phyloP scores from a whole-genome alignment of 2,329 filamentous ascomycete genomes.

The Cercospora canescens region DNA sequence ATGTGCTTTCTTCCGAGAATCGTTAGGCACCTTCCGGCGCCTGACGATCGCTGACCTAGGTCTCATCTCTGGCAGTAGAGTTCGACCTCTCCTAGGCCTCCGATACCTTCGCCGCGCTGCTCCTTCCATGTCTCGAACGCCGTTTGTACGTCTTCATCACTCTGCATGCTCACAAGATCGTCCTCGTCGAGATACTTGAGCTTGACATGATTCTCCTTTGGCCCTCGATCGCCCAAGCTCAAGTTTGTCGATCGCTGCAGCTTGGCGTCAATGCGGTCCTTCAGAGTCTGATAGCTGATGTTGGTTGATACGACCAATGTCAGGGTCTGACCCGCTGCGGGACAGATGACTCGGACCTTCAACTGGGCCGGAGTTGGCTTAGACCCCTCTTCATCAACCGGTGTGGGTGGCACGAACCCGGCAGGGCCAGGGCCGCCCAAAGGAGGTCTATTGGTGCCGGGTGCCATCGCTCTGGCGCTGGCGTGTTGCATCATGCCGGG shows the following conservation, averaged over 20 bases:
- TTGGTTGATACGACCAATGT: constrained; percentile 96
- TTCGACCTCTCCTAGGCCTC: constrained; percentile 84
- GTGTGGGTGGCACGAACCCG: constrained; percentile 15
- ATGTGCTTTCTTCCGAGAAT: neutral
- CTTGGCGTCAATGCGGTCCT: constrained; percentile 95
- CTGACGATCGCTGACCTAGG: neutral
- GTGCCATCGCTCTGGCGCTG: constrained; percentile 40
- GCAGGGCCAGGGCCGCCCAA: constrained; percentile 16
- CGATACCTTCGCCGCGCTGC: constrained; percentile 61
- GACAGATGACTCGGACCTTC: constrained; percentile 91
- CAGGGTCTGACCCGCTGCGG: constrained; percentile 77
- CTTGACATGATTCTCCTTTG: constrained; percentile 61
- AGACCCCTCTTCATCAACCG: constrained; percentile 28
- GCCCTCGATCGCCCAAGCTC: constrained; percentile 70
- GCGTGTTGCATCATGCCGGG: constrained; percentile 25
- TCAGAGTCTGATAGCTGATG: constrained; percentile 89
- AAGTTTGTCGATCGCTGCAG: constrained; percentile 81
- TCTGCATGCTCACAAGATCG: constrained; percentile 90
- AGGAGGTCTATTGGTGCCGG: constrained; percentile 36
- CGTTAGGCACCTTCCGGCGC: neutral
- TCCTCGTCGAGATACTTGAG: constrained; percentile 91
- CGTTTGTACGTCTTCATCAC: constrained; percentile 93
- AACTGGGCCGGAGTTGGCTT: constrained; percentile 69
- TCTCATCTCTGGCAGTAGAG: constrained; percentile 67
- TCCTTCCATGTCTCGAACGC: constrained; percentile 95